These are phyloP conservation scores for Tricholoma sp. DNA, from an alignment of 768 basidiomycete genomes.

Conservation along the genomic window DNA sequence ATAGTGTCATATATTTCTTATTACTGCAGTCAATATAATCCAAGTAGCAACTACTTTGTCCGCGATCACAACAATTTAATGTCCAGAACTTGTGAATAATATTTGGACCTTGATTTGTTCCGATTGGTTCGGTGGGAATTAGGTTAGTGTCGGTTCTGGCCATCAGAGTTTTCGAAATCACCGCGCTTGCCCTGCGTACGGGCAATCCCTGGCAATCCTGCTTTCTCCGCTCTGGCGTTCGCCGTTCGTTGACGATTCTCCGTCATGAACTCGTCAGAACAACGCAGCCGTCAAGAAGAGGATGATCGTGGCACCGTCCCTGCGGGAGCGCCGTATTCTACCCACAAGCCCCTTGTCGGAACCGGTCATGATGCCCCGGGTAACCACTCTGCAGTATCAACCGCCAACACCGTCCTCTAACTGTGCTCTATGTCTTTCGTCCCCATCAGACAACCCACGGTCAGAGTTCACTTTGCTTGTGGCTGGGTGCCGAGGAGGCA, in stretches of 20 bases:
- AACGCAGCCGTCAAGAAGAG: slow-evolving; percentile 42
- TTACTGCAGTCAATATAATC: slow-evolving; percentile 14
- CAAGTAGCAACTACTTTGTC: slow-evolving; percentile 4
- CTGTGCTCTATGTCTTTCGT: slow-evolving; percentile 11
- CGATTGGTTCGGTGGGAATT: slow-evolving; percentile 65
- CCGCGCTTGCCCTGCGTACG: slow-evolving; percentile 63
- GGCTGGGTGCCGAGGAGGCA: slow-evolving; percentile 71
- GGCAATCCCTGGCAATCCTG: slow-evolving; percentile 59
- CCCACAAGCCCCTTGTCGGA: slow-evolving; percentile 15
- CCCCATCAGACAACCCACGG: slow-evolving; percentile 26
- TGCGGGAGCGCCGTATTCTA: slow-evolving; percentile 18
- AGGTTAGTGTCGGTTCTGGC: slow-evolving; percentile 35
- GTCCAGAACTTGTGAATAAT: slow-evolving; percentile 11
- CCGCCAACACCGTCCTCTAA: slow-evolving; percentile 14
- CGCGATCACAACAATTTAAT: slow-evolving; percentile 9
- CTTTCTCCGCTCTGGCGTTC: slow-evolving; percentile 44
- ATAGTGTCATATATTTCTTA: slow-evolving; percentile 17
- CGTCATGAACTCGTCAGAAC: slow-evolving; percentile 57
- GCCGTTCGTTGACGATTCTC: slow-evolving; percentile 36
- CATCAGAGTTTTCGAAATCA: slow-evolving; percentile 55
- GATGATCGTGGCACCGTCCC: slow-evolving; percentile 24
- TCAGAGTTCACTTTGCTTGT: slow-evolving; percentile 67
- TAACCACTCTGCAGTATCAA: slow-evolving; percentile 20
- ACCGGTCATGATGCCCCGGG: slow-evolving; percentile 32
- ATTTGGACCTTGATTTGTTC: slow-evolving; percentile 41